Base-by-base conservation (phyloP, 371 early-diverging fungal genomes). In the Gilbertella persicaria region DNA sequence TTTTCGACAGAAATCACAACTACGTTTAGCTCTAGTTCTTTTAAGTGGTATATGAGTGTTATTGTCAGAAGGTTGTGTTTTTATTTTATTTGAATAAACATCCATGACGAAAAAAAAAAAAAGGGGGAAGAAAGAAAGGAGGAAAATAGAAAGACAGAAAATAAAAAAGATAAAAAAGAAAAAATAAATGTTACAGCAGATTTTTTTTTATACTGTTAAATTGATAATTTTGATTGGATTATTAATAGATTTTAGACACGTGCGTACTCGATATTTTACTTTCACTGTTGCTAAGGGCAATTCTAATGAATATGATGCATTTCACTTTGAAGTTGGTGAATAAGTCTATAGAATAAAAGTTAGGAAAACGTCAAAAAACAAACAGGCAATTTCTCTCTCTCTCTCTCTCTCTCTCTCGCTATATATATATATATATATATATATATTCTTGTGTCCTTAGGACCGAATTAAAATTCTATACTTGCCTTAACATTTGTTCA, bases 1-100 rank as follows among this genome's bases (percentile, higher is more conserved):
- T 50, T 75, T 73, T 38, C 79, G 53, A 48, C 79, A 79, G 54
- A 75, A 75, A 50, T 79, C 79, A 59, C 79, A 79, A 41, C 79
- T 79, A 16, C 79, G 50, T 61, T 79, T 79, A 3, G 79, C 79
- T 29, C 79, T 60, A 20, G 75, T 75, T 17, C 79, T 54, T 55
- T 79, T 79, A 16, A 75, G 45, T 21, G 64, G 67, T 28, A 56
- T 56, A n/a, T n/a, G n/a, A n/a, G n/a, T n/a, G n/a, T n/a, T n/a
- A 13, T 45, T 20, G 19, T 59, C 17, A 10, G 47, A 38, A 6
- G 53, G 13, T 13, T 33, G 33, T 12, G 33, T 12, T 33, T 33
- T 33, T 33, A 13, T 33, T 33, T 8, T 33, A 33, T 33, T 13
- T 33, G 33, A 13, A 33, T 33, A 33, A 33, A 13, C 12, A 33